These are phyloP conservation scores for Plasmodium malariae DNA, from an alignment of 169 alveolate genomes.

Conservation along the genomic window DNA sequence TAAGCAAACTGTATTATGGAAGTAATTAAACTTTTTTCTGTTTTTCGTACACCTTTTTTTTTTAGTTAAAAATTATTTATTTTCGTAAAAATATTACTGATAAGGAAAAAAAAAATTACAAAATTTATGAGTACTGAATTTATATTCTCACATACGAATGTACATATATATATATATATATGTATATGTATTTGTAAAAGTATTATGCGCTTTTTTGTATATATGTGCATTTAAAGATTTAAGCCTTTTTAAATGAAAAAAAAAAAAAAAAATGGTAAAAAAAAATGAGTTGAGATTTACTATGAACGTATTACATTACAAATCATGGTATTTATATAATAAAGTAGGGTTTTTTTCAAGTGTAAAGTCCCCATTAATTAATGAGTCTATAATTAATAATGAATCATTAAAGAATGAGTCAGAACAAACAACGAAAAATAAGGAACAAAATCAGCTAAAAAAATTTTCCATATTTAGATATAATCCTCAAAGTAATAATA, in stretches of 20 bases:
- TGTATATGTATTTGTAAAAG: not conserved
- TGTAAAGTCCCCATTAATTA: not conserved
- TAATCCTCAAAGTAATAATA: conserved; percentile 83
- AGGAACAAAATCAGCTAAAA: conserved; percentile 30
- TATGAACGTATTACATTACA: not conserved
- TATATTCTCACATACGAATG: not conserved
- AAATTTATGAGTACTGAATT: not conserved
- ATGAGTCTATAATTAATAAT: not conserved
- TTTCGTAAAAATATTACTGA: not conserved
- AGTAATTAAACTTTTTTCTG: no score
- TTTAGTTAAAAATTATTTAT: not conserved
- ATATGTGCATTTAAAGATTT: not conserved
- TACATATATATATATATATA: not conserved
- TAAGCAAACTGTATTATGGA: no score
- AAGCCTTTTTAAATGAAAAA: not conserved
- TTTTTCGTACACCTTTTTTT: not conserved
- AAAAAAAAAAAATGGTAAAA: conserved; percentile 17
- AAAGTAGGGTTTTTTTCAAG: not conserved
- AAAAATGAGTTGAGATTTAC: not conserved
- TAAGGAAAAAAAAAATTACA: not conserved
- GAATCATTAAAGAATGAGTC: not conserved
- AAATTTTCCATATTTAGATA: conserved; percentile 86
- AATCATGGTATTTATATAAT: conserved; percentile 21
- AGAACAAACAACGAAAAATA: not conserved
- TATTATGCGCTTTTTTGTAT: not conserved